Conservation (phyloP, 2,329 filamentous ascomycete genomes). For the Dichotomopilus funicola region DNA sequence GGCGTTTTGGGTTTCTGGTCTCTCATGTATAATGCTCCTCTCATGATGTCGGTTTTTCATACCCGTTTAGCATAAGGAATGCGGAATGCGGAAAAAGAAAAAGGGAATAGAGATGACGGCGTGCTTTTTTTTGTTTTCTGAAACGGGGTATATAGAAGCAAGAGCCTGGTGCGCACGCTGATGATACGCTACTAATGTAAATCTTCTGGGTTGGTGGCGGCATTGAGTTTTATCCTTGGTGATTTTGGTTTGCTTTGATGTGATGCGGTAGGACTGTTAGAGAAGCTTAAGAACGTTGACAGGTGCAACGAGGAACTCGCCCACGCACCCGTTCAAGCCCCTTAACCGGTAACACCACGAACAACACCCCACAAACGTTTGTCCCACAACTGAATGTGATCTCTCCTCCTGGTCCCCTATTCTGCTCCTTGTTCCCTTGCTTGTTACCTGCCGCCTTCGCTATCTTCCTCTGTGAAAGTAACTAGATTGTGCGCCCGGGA, state of each 20-base stretch:
- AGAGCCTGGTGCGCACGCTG: slow-evolving; percentile 1
- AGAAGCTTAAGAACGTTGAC: neutral
- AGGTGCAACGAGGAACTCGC: neutral
- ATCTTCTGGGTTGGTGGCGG: neutral
- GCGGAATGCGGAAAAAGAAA: neutral
- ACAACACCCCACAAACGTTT: neutral
- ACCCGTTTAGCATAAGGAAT: slow-evolving; percentile 15
- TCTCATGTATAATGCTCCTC: slow-evolving; percentile 25
- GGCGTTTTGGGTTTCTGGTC: slow-evolving; percentile 13
- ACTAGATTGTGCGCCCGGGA: too few species aligned
- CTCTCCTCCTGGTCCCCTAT: too few species aligned
- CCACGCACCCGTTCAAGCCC: neutral
- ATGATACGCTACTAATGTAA: slow-evolving; percentile 9
- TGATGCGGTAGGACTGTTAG: neutral
- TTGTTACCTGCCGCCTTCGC: too few species aligned
- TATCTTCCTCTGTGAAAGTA: too few species aligned
- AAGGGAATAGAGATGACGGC: slow-evolving; percentile 11
- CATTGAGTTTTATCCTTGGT: neutral
- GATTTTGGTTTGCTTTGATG: neutral
- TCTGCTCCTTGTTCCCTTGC: too few species aligned
- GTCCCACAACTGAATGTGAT: neutral
- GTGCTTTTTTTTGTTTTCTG: neutral
- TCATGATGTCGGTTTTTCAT: slow-evolving; percentile 21
- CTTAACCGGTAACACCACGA: neutral
- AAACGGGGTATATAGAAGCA: slow-evolving; percentile 3